phyloP scores from a whole-genome alignment of 306 rosid species.

The Medicago ruthenica region DNA sequence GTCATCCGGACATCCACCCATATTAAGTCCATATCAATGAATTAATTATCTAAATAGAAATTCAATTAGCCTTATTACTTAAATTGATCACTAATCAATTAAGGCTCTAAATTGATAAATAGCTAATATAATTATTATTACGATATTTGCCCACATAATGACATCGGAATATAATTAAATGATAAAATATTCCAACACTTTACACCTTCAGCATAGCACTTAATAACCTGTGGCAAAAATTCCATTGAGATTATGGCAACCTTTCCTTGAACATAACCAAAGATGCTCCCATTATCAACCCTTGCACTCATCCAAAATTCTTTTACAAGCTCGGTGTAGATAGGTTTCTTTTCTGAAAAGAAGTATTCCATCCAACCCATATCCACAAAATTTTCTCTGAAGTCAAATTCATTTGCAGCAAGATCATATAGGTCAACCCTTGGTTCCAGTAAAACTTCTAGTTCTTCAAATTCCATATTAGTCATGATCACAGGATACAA shows the following conservation, averaged over 20 bases:
- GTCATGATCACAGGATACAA: too few species aligned
- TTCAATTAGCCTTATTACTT: too few species aligned
- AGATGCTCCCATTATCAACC: background rate
- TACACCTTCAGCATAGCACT: background rate
- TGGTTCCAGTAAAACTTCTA: background rate
- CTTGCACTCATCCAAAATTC: background rate
- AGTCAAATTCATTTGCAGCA: background rate
- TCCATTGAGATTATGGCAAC: too few species aligned
- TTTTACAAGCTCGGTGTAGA: background rate
- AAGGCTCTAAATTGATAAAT: too few species aligned
- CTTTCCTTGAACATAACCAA: background rate
- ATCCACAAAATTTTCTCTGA: background rate
- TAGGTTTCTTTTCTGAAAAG: background rate
- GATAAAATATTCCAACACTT: too few species aligned
- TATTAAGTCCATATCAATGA: too few species aligned
- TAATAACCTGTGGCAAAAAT: background rate
- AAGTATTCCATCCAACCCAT: background rate
- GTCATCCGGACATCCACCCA: too few species aligned
- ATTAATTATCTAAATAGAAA: too few species aligned
- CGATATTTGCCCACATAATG: too few species aligned
- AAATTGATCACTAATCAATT: too few species aligned
- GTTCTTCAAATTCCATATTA: background rate
- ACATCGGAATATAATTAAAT: too few species aligned
- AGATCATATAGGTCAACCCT: background rate
- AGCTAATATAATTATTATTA: too few species aligned